Base-by-base conservation (phyloP, 805 yeast species). In the Wickerhamiella shivajii region DNA sequence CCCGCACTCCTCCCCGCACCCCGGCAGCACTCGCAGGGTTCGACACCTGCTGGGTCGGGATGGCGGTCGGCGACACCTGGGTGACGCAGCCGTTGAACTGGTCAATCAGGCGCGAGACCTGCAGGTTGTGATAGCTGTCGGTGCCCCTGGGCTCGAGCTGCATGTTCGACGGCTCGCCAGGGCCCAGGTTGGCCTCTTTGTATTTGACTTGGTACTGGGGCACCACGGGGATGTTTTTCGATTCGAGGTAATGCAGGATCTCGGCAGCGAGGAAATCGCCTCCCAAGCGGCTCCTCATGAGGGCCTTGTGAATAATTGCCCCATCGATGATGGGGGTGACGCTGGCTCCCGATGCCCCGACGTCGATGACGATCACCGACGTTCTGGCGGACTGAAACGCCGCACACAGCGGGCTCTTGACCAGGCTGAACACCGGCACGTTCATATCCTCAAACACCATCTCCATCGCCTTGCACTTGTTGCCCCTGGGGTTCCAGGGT, bases 381-480 rank as follows among this genome's bases (percentile, higher is more conserved):
- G 93, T 80, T 52, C 90, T 67, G 6, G 92, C 92, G 42, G 77
- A 75, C 16, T 85, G 90, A 56, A 85, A 84, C 2, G 93, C 74
- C 1, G 79, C 75, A 56, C 93, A 78, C 0, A 92, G 74, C 12
- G 95, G 90, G 7, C 76, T 67, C 39, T 81, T 74, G 10, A 78
- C 83, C 17, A 79, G 53, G 50, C 76, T 84, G 41, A 83, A 71
- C 1, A 90, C 93, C 27, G 92, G 87, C 47, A 78, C 80, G 28
- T 70, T 62, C 51, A 76, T 64, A 9, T 63, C 56, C 49, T 84
- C 95, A 40, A 78, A 65, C 30, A 76, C 66, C 1, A 69, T 61
- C 51, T 83, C 92, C 44, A 84, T 60, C 8, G 84, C 67, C 47
- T 69, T 73, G 38, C 63, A 66, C 44, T 87, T 71, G 52, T 78